Percentiles rank a stretch among this genome's conserved stretches.
phyloP scores from a whole-genome alignment of 2,329 filamentous ascomycete genomes.

The Neonectria faginata region DNA sequence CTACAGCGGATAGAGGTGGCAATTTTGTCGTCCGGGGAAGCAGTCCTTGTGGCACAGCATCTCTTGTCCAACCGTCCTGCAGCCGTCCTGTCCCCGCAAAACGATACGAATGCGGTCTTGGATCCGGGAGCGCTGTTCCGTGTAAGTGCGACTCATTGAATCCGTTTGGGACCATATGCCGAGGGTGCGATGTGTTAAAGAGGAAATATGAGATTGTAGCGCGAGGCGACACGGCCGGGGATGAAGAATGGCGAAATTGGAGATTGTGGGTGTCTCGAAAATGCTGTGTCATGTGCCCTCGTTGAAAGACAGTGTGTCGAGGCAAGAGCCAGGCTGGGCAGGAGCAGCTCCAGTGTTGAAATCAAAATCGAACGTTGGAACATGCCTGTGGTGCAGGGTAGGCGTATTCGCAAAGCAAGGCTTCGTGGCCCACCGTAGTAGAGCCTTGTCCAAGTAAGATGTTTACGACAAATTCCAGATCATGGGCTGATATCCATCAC shows the following conservation, averaged over 20 bases:
- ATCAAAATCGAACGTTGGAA: conserved; percentile 16
- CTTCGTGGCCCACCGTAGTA: not conserved
- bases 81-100: conserved; percentile 28
- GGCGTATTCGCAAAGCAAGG: not conserved
- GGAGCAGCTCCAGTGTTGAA: conserved; percentile 9
- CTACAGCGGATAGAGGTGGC: not conserved
- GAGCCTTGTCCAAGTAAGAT: not conserved
- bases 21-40: conserved; percentile 39
- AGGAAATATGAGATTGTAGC: conserved; percentile 5
- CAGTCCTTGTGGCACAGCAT: conserved; percentile 30
- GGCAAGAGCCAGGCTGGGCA: not conserved
- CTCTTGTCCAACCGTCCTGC: conserved; percentile 33
- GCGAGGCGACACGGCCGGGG: conserved; percentile 11
- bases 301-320: not conserved
- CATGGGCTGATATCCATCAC: not conserved
- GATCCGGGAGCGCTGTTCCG: conserved; percentile 15
- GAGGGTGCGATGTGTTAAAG: not conserved
- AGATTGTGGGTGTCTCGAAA: conserved; percentile 6
- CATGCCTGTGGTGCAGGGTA: conserved; percentile 20
- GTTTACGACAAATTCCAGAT: too few relatives aligned
- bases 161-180: conserved; percentile 9
- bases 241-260: conserved; percentile 14
- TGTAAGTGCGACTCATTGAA: conserved; percentile 17
- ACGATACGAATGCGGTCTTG: conserved; percentile 24
- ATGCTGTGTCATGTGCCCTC: conserved; percentile 2